Base-by-base conservation (phyloP, 164 flowering plant genomes). In the Magnolia officinalis region DNA sequence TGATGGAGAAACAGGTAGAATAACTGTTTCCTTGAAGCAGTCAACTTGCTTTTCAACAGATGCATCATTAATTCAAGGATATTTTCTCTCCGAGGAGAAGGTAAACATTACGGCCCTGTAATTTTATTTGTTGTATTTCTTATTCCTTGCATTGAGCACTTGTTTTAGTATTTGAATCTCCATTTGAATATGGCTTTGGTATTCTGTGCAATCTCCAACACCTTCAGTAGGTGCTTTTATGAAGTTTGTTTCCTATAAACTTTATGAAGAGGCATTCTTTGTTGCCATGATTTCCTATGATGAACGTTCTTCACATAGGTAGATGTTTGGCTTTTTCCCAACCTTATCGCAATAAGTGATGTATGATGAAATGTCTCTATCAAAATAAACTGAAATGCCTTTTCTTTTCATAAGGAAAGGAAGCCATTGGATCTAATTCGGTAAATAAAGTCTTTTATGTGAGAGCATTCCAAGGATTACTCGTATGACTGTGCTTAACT, bases 21-120 rank as follows among this genome's bases (percentile, higher is more conserved):
- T 94, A 74, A 91, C 93, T 72, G 80, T 96, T 19, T 89, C 97
- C 8, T 78, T 96, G 87, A 94, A 87, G 91, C 98, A 92, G 83
- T 89, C 98, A 37, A 78, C 80, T 74, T 94, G 96, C 80, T 83
- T 86, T 65, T 94, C 99, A 16, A 88, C 88, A 2, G 94, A 92
- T 84, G 90, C 93, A 21, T 94, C 99, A 20, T 91, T 91, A 71
- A 84, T 96, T 68, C 86, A 90, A 73, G 94, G 87, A 66, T 91
- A 87, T 81, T 96, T 92, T 82, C 72, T 82, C 31, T 71, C 81
- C 72, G 99, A 92, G 77, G 96, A 91, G 67, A 89, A 91, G 99
- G 98, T 93, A 76, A 75, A 52, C 14, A 14, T 64, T 65, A 8
- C 20, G 58, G 37, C 61, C 61, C 13, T 11, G 13, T 55, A 11